Percentiles rank a stretch among this genome's conserved stretches.
phyloP scores from a whole-genome alignment of 2,329 filamentous ascomycete species.

The Cladophialophora yegresii region DNA sequence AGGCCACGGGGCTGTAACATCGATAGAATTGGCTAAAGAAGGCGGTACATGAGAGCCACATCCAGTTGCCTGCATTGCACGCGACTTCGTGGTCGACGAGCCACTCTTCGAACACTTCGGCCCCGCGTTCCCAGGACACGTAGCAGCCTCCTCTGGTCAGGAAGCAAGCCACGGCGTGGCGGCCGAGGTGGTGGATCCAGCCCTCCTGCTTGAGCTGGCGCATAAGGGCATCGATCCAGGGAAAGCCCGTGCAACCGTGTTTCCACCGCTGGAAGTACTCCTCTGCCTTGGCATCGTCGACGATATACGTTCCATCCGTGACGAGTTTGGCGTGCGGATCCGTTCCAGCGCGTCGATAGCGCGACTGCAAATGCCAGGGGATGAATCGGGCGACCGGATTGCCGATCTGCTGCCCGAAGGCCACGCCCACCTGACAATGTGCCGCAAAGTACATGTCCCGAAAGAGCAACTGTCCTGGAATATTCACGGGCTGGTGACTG shows the following conservation, averaged over 20 bases:
- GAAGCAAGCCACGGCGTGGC: conserved; percentile 78
- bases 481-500: conserved; percentile 63
- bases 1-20: conserved; percentile 69
- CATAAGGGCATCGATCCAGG: conserved; percentile 81
- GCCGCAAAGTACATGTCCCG: conserved; percentile 83
- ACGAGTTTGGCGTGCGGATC: conserved; percentile 44
- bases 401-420: conserved; percentile 65
- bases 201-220: conserved; percentile 70
- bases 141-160: conserved; percentile 78
- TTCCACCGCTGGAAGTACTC: conserved; percentile 69
- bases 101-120: conserved; percentile 75
- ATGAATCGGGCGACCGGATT: conserved; percentile 73
- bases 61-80: conserved; percentile 76
- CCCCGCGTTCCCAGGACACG: conserved; percentile 75
- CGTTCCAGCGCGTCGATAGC: conserved; percentile 41
- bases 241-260: conserved; percentile 70
- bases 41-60: conserved; percentile 69
- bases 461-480: conserved; percentile 73
- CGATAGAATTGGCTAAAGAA: conserved; percentile 74
- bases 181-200: conserved; percentile 78
- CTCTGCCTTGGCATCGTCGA: conserved; percentile 65
- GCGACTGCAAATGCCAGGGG: conserved; percentile 73
- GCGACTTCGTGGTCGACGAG: conserved; percentile 74
- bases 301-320: conserved; percentile 62
- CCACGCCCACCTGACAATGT: conserved; percentile 66